Percentiles rank a stretch among this genome's conserved stretches.
Evolutionary conservation across 164 flowering plant genomes (phyloP).

Genomic region (Aristolochia fimbriata): DNA sequence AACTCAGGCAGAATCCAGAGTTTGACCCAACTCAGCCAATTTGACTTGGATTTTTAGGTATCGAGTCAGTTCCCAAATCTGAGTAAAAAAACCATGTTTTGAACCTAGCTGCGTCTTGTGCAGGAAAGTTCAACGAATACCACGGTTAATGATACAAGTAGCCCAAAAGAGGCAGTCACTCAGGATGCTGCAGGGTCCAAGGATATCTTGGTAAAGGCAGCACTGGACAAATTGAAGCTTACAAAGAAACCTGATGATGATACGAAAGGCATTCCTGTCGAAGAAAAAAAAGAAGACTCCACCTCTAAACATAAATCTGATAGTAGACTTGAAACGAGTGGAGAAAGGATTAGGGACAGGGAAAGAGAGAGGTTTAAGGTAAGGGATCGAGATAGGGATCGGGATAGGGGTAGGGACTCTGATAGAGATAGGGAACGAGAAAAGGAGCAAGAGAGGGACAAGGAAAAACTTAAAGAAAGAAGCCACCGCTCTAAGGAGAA

Average conservation of each 20-base stretch:
- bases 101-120: slow-evolving; percentile 6
- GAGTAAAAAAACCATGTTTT: too few relatives aligned
- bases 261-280: slow-evolving; percentile 26
- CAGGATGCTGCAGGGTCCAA: slow-evolving; percentile 41
- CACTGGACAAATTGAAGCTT: slow-evolving; percentile 47
- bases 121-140: slow-evolving; percentile 38
- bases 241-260: slow-evolving; percentile 67
- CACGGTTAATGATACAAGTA: slow-evolving; percentile 19
- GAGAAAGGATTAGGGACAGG: slow-evolving; percentile 45
- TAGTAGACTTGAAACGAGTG: slow-evolving; percentile 34
- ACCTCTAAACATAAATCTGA: slow-evolving; percentile 34
- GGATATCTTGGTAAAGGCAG: slow-evolving; percentile 25
- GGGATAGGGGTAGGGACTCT: slow-evolving; percentile 70
- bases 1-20: too few relatives aligned
- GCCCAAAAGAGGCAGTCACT: slow-evolving; percentile 21
- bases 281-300: slow-evolving; percentile 39
- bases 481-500: slow-evolving; percentile 63
- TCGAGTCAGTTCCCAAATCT: too few relatives aligned
- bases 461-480: slow-evolving; percentile 52
- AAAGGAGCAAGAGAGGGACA: slow-evolving; percentile 33
- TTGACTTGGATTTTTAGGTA: too few relatives aligned
- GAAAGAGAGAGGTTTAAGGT: slow-evolving; percentile 48
- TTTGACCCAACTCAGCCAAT: too few relatives aligned
- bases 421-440: slow-evolving; percentile 43
- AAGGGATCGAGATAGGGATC: slow-evolving; percentile 31